Percentiles rank a stretch among this genome's conserved stretches.
Evolutionary conservation across 495 filamentous ascomycete species (phyloP).

Genomic region (Penicillium samsonianum): DNA sequence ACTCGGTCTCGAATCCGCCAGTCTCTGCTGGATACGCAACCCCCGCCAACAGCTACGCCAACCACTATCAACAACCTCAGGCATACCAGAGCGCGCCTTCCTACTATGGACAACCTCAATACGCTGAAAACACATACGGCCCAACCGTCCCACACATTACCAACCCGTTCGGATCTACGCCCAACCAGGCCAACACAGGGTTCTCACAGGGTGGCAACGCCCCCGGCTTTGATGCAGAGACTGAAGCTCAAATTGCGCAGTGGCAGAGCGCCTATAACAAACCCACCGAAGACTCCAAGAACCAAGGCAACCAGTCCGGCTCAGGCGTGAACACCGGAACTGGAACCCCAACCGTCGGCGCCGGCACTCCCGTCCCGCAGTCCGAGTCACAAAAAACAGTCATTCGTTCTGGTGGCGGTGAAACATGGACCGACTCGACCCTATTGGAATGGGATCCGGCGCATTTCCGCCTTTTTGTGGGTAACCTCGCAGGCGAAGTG

Average conservation of each 20-base stretch:
- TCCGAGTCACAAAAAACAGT: conserved; percentile 67
- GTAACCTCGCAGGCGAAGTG: conserved; percentile 97
- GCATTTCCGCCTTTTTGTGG: conserved; percentile 92
- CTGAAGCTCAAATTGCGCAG: conserved; percentile 90
- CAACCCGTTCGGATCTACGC: conserved; percentile 80
- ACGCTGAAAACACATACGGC: conserved; percentile 53
- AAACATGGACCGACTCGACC: conserved; percentile 82
- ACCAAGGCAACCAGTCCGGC: conserved; percentile 21
- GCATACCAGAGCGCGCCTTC: conserved; percentile 48
- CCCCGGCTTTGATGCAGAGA: conserved; percentile 72
- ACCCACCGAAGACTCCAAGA: conserved; percentile 30
- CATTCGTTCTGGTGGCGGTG: conserved; percentile 80
- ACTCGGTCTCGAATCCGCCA: conserved; percentile 46
- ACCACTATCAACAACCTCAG: conserved; percentile 37
- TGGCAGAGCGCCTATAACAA: conserved; percentile 91
- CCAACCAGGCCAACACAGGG: conserved; percentile 36
- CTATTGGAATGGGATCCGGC: conserved; percentile 95
- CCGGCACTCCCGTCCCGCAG: conserved; percentile 44
- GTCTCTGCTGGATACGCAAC: conserved; percentile 43
- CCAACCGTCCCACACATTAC: conserved; percentile 71
- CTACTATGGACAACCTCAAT: conserved; percentile 54
- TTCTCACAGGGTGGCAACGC: conserved; percentile 41
- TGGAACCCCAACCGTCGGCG: conserved; percentile 35
- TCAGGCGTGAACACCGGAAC: conserved; percentile 50
- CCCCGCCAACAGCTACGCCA: conserved; percentile 37